phyloP scores from a whole-genome alignment of 2,329 filamentous ascomycete species.

The Cylindrodendrum hubeiense region DNA sequence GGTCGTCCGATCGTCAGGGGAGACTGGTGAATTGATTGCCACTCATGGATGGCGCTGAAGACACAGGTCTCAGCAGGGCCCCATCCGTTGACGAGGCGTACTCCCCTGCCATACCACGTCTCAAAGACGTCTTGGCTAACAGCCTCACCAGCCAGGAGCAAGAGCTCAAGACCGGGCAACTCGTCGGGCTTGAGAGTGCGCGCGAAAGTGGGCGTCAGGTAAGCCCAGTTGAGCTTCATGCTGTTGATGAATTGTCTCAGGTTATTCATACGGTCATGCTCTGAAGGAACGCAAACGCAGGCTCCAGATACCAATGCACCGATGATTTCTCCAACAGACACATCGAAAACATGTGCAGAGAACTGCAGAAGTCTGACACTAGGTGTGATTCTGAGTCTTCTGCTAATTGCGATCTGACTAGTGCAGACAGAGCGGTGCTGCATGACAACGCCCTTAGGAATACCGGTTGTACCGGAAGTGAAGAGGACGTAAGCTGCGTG shows the following conservation, averaged over 20 bases:
- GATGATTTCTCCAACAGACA: slow-evolving; percentile 53
- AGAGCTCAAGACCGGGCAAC: neutral
- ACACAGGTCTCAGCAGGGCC: slow-evolving; percentile 23
- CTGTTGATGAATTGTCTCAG: slow-evolving; percentile 6
- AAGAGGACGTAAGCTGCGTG: slow-evolving; percentile 58
- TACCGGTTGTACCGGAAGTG: slow-evolving; percentile 67
- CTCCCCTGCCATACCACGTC: slow-evolving; percentile 12
- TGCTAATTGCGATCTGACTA: slow-evolving; percentile 4
- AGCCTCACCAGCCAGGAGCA: slow-evolving; percentile 23
- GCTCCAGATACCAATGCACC: slow-evolving; percentile 53
- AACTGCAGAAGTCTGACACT: slow-evolving; percentile 34
- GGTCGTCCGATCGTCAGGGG: slow-evolving; percentile 16
- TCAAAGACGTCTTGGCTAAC: slow-evolving; percentile 17
- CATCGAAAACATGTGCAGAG: slow-evolving; percentile 53
- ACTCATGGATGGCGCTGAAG: slow-evolving; percentile 11
- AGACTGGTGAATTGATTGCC: neutral
- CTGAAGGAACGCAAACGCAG: slow-evolving; percentile 53
- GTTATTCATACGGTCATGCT: slow-evolving; percentile 44
- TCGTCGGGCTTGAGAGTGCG: neutral
- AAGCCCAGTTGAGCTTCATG: neutral
- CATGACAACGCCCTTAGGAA: slow-evolving; percentile 64
- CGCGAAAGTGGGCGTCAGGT: neutral
- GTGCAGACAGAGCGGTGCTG: slow-evolving; percentile 9
- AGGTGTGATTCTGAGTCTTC: slow-evolving; percentile 2
- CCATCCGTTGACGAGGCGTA: slow-evolving; percentile 5